A percentile compares a stretch with the other conserved stretches of the same genome.
Evolutionary conservation across 257 asterid genomes (phyloP).

Genomic region (Ligustrum vulgare): DNA sequence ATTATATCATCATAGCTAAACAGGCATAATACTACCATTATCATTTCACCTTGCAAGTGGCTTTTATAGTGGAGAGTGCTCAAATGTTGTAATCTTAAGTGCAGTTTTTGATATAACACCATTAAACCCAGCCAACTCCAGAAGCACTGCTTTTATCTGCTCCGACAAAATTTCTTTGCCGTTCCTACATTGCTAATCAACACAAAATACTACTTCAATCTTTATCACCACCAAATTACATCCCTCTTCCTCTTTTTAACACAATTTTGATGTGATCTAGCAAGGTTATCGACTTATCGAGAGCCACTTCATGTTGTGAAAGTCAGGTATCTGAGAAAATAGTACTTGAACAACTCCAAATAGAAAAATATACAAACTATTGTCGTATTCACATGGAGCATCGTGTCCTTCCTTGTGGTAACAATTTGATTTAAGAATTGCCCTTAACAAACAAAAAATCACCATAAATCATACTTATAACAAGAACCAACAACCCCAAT

Average conservation of each 20-base stretch:
- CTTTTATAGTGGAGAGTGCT: too few species aligned
- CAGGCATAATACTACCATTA: too few species aligned
- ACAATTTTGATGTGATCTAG: too few species aligned
- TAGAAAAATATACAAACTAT: conserved; percentile 43
- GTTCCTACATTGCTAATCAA: conserved; percentile 43
- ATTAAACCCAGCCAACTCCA: conserved; percentile 53
- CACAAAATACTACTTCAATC: not conserved
- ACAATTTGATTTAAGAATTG: conserved; percentile 60
- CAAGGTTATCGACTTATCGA: too few species aligned
- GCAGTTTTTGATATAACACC: conserved; percentile 30
- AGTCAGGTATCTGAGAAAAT: conserved; percentile 62
- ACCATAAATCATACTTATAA: not conserved
- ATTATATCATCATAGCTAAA: too few species aligned
- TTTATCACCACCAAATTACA: not conserved
- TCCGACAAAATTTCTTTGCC: conserved; percentile 48
- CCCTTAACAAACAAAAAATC: conserved; percentile 35
- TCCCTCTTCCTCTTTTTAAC: too few species aligned
- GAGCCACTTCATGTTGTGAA: conserved; percentile 56
- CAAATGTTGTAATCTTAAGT: too few species aligned
- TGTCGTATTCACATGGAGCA: conserved; percentile 51
- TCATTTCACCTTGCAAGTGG: too few species aligned
- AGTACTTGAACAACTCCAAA: conserved; percentile 56
- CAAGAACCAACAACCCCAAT: not conserved
- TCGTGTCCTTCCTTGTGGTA: conserved; percentile 55
- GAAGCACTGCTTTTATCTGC: conserved; percentile 53